Percentiles rank a stretch among this genome's conserved stretches.
These are phyloP conservation scores for Skeletonema marinoi DNA, from an alignment of 108 stramenopile species.

Conservation along the genomic window DNA sequence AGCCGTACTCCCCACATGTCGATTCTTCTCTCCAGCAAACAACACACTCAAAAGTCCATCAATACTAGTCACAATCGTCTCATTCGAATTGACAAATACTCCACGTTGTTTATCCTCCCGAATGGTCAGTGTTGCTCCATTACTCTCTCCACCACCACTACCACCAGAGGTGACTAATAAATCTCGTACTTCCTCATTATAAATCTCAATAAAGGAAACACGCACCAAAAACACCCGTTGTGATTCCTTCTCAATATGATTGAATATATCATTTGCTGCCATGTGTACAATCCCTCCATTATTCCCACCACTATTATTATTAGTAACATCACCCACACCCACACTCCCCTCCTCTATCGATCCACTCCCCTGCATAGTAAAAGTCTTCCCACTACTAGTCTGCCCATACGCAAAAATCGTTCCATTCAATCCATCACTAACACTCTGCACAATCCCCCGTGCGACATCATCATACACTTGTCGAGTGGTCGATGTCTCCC, in stretches of 20 bases:
- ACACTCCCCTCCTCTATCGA: slow-evolving; percentile 59
- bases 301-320: slow-evolving; percentile 22
- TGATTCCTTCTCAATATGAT: slow-evolving; percentile 59
- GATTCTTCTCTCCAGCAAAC: slow-evolving; percentile 85
- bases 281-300: slow-evolving; percentile 80
- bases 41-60: slow-evolving; percentile 75
- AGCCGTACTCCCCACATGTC: slow-evolving; percentile 88
- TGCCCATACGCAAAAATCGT: slow-evolving; percentile 97
- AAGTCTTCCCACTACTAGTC: slow-evolving; percentile 92
- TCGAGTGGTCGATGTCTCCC: slow-evolving; percentile 71
- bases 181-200: slow-evolving; percentile 99
- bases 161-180: slow-evolving; percentile 64
- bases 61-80: slow-evolving; percentile 84
- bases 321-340: too few species aligned
- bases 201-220: slow-evolving; percentile 98
- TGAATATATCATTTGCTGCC: slow-evolving; percentile 85
- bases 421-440: slow-evolving; percentile 94
- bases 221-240: slow-evolving; percentile 85
- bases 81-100: slow-evolving; percentile 92
- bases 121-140: slow-evolving; percentile 54
- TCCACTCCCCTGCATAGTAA: slow-evolving; percentile 91
- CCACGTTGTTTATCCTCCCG: slow-evolving; percentile 95
- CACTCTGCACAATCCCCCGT: slow-evolving; percentile 84
- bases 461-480: slow-evolving; percentile 91
- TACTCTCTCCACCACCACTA: not conserved